phyloP scores from a whole-genome alignment of 352 stramenopile genomes.

The Thalassiosira ordinaria region DNA sequence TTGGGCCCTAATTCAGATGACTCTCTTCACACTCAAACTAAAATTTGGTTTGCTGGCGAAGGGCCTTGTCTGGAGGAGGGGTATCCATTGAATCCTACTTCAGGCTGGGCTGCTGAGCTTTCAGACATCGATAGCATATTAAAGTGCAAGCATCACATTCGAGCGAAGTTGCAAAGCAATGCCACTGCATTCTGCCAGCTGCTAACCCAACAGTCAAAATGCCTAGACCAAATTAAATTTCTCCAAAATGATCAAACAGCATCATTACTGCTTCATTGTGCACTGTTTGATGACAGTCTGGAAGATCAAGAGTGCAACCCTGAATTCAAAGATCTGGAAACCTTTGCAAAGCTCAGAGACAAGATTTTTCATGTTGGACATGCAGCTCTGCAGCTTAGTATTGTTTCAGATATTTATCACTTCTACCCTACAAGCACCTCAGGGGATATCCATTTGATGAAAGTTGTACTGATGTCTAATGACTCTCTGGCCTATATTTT shows the following conservation, averaged over 20 bases:
- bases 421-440: constrained; percentile 38
- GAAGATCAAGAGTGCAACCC: constrained; percentile 21
- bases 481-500: constrained; percentile 68
- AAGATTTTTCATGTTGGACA: constrained; percentile 64
- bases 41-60: constrained; percentile 37
- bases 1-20: neutral
- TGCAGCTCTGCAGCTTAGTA: constrained; percentile 42
- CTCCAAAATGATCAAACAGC: constrained; percentile 28
- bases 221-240: constrained; percentile 19
- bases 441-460: constrained; percentile 63
- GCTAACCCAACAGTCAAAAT: constrained; percentile 16
- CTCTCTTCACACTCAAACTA: neutral
- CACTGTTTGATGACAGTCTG: constrained; percentile 67
- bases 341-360: constrained; percentile 49
- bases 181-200: constrained; percentile 15
- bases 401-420: constrained; percentile 58
- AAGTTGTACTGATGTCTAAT: constrained; percentile 45
- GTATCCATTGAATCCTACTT: constrained; percentile 45
- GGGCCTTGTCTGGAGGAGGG: constrained; percentile 45
- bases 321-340: constrained; percentile 23
- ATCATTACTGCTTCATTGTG: constrained; percentile 44
- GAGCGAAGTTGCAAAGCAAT: constrained; percentile 31
- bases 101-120: constrained; percentile 41
- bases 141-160: constrained; percentile 12
- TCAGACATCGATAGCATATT: constrained; percentile 24